A percentile compares a stretch with the other conserved stretches of the same genome.
These are phyloP conservation scores for Penicillium simplicissimum DNA, from an alignment of 495 filamentous ascomycete genomes.

Conservation along the genomic window DNA sequence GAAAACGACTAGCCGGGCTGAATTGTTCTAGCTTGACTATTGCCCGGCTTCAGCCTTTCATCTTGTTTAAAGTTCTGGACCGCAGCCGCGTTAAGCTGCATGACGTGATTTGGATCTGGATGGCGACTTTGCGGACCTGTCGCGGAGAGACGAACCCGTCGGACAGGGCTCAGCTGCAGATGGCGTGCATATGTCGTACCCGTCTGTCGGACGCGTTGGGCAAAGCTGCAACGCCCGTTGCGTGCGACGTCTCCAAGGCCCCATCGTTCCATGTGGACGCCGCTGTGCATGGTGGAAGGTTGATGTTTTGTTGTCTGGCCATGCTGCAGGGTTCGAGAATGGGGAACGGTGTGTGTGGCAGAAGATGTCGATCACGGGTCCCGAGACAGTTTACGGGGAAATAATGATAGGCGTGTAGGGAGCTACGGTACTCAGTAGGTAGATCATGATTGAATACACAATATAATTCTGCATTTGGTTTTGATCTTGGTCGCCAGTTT, in stretches of 20 bases:
- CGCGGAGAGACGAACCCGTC: background rate
- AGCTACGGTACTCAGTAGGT: background rate
- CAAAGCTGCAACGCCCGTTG: slow-evolving; percentile 5
- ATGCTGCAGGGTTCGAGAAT: background rate
- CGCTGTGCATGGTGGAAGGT: background rate
- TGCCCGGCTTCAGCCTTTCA: background rate
- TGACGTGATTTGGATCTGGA: slow-evolving; percentile 45
- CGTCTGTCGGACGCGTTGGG: background rate
- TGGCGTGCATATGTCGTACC: background rate
- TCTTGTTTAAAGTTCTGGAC: slow-evolving; percentile 19
- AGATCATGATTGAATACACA: background rate
- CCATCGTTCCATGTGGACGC: background rate
- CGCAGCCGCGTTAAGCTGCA: slow-evolving; percentile 30
- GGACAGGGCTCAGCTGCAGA: background rate
- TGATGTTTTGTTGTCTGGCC: background rate
- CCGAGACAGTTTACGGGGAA: background rate
- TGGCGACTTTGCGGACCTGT: slow-evolving; percentile 26
- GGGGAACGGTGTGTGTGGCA: background rate
- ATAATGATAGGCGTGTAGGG: background rate
- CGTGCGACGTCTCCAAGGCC: background rate
- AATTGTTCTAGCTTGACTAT: background rate
- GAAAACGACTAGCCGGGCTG: too few relatives aligned
- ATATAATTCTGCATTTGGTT: background rate
- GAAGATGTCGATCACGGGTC: background rate
- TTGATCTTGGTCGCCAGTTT: background rate